Conservation (phyloP, 2,329 filamentous ascomycete genomes). For the Calcarisporium arbuscula region DNA sequence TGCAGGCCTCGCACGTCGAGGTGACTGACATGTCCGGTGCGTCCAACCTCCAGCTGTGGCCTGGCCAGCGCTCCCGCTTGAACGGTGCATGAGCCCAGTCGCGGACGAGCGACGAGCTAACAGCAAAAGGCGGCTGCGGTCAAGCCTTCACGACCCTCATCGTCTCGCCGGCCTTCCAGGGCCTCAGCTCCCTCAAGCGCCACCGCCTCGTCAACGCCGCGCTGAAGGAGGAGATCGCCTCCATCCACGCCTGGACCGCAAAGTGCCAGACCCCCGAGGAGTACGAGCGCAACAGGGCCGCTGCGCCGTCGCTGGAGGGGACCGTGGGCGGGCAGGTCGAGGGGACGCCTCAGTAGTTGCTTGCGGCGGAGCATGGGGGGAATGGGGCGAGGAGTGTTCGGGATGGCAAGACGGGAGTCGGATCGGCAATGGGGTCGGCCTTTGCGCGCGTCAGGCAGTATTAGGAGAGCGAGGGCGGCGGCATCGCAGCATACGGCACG, state of each 20-base stretch:
- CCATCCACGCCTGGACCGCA: slow-evolving; percentile 91
- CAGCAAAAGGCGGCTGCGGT: slow-evolving; percentile 49
- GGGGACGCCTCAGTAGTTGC: slow-evolving; percentile 15
- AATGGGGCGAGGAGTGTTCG: no score
- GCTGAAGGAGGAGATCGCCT: slow-evolving; percentile 80
- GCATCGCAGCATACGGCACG: no score
- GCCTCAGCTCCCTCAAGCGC: slow-evolving; percentile 71
- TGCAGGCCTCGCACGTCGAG: slow-evolving; percentile 73
- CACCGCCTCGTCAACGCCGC: slow-evolving; percentile 80
- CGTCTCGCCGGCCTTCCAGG: slow-evolving; percentile 61
- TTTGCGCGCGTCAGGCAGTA: no score
- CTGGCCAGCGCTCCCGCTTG: background rate
- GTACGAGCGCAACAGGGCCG: slow-evolving; percentile 60
- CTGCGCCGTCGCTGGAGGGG: slow-evolving; percentile 35
- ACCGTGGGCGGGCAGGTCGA: slow-evolving; percentile 38
- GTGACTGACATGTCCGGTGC: slow-evolving; percentile 90
- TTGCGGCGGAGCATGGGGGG: background rate
- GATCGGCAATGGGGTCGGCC: no score
- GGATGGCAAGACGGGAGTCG: no score
- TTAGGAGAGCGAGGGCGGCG: no score
- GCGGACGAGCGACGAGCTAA: background rate
- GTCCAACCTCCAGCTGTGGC: slow-evolving; percentile 15
- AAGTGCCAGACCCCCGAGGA: slow-evolving; percentile 90
- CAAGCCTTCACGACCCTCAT: slow-evolving; percentile 55
- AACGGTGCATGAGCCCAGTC: background rate